phyloP scores from a whole-genome alignment of 2,329 filamentous ascomycete genomes.

The Hypoxylon sp. region DNA sequence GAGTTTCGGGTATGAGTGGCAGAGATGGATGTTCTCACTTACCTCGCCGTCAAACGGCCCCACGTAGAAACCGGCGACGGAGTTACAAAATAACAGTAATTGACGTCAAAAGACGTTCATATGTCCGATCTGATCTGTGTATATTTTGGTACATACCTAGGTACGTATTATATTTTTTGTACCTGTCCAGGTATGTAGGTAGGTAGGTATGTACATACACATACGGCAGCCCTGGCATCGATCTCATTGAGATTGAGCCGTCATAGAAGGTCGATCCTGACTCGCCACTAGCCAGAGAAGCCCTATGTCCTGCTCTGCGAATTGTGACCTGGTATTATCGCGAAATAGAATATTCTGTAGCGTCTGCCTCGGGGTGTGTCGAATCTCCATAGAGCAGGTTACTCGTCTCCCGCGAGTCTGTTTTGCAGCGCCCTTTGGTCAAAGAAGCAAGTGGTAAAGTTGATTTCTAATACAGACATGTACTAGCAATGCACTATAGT shows the following conservation, averaged over 20 bases:
- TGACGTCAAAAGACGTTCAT: constrained; percentile 25
- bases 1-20: background rate
- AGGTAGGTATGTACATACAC: too few species aligned
- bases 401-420: too few species aligned
- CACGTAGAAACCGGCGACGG: too few species aligned
- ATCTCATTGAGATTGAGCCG: constrained; percentile 26
- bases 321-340: constrained; percentile 27
- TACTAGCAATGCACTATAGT: constrained; percentile 1
- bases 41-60: background rate
- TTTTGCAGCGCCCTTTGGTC: constrained; percentile 24
- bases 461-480: background rate
- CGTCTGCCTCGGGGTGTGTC: too few species aligned
- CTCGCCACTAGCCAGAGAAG: constrained; percentile 16
- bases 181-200: too few species aligned
- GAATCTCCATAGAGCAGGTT: too few species aligned
- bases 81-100: background rate
- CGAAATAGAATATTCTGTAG: constrained; percentile 30
- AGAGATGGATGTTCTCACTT: background rate
- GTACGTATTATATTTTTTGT: constrained; percentile 4
- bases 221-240: constrained; percentile 1
- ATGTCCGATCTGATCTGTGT: constrained; percentile 5
- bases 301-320: background rate
- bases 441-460: constrained; percentile 18
- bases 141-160: too few species aligned
- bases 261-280: constrained; percentile 30